These are phyloP conservation scores for Vigna reflexopilosa DNA, from an alignment of 306 rosid species.

Conservation along the genomic window DNA sequence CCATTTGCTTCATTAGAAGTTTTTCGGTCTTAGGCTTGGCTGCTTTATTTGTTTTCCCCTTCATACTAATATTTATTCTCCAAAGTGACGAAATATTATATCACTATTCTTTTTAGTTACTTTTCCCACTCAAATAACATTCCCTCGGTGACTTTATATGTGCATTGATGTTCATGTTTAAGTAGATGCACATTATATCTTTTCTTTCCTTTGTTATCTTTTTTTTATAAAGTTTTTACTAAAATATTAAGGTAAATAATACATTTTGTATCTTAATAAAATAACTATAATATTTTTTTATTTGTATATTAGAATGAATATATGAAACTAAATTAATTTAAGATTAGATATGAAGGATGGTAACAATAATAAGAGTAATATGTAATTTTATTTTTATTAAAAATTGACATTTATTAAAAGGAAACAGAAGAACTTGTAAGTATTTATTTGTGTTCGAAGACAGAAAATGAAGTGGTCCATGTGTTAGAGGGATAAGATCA, in stretches of 20 bases:
- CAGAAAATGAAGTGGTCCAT: constrained; percentile 42
- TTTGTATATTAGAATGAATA: too few relatives aligned
- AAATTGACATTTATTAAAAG: too few relatives aligned
- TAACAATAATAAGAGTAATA: too few relatives aligned
- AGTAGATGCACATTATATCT: constrained; percentile 13
- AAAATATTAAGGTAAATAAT: too few relatives aligned
- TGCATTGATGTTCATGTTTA: background rate
- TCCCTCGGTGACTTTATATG: constrained; percentile 15
- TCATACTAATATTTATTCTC: constrained; percentile 32
- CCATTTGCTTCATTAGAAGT: constrained; percentile 35
- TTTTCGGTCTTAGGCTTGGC: constrained; percentile 5
- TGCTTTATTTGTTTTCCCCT: constrained; percentile 12
- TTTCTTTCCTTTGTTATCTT: too few relatives aligned
- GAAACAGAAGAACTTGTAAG: background rate
- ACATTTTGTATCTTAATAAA: too few relatives aligned
- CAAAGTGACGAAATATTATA: background rate
- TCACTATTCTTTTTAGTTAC: constrained; percentile 15
- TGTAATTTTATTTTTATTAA: too few relatives aligned
- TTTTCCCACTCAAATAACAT: constrained; percentile 2
- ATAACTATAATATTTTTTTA: too few relatives aligned
- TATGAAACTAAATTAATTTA: too few relatives aligned
- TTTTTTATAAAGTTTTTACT: too few relatives aligned
- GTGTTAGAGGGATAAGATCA: constrained; percentile 17
- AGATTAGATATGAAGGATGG: too few relatives aligned
- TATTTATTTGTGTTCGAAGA: constrained; percentile 1